phyloP scores from a whole-genome alignment of 257 asterid species.

The Solanum dulcamara region DNA sequence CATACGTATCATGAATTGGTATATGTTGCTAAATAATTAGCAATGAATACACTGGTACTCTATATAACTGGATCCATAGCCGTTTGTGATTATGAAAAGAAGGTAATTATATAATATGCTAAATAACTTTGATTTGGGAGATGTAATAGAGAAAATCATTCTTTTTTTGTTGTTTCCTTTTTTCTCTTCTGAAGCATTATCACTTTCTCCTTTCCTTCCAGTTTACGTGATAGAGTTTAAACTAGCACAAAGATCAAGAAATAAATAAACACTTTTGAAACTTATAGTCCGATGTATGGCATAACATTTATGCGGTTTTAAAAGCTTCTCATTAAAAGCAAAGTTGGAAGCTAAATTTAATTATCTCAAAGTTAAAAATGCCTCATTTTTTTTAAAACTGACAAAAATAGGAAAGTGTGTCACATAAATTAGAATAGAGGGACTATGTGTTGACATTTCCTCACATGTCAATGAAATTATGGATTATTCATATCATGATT shows the following conservation, averaged over 20 bases:
- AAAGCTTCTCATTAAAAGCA: no score
- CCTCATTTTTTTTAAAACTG: no score
- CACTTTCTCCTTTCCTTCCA: neutral
- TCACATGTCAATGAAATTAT: neutral
- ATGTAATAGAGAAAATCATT: neutral
- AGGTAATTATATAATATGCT: neutral
- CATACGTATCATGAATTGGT: neutral
- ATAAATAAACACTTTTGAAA: neutral
- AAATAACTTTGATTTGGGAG: neutral
- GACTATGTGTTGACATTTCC: neutral
- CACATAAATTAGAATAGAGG: no score
- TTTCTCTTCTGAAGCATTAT: neutral
- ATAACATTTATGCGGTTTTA: no score
- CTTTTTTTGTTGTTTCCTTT: neutral
- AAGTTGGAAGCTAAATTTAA: no score
- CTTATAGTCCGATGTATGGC: neutral
- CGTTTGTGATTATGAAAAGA: neutral
- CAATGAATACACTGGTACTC: neutral
- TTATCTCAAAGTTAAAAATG: no score
- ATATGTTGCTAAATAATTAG: neutral
- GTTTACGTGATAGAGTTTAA: no score
- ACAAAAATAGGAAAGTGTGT: no score
- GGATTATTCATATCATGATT: neutral
- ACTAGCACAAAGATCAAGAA: neutral
- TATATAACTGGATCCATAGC: neutral